Evolutionary conservation across 2,329 filamentous ascomycete species (phyloP).

Genomic region (Colletotrichum siamense): DNA sequence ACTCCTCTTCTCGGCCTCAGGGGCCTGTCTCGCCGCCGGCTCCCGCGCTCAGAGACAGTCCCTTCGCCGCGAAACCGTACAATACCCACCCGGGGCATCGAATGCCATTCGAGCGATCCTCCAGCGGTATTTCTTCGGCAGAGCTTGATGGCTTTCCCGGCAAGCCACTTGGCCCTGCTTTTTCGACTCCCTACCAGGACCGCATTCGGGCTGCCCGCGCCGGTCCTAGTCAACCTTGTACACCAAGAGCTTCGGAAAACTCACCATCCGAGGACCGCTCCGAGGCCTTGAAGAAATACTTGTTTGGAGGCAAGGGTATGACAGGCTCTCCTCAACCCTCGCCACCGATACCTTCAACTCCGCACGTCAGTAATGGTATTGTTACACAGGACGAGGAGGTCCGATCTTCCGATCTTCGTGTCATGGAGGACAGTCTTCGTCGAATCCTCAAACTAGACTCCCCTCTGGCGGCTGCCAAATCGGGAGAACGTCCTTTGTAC

Average conservation of each 20-base stretch:
- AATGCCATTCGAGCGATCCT: slow-evolving; percentile 21
- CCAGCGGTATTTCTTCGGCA: slow-evolving; percentile 64
- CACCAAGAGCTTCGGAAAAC: not conserved
- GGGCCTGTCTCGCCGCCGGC: slow-evolving; percentile 59
- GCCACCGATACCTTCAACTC: not conserved
- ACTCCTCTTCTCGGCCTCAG: slow-evolving; percentile 41
- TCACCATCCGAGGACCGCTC: slow-evolving; percentile 33
- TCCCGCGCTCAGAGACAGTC: slow-evolving; percentile 38
- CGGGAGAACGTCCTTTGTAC: slow-evolving; percentile 11
- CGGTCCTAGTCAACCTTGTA: slow-evolving; percentile 23
- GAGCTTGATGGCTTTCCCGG: slow-evolving; percentile 70
- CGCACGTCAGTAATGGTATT: not conserved
- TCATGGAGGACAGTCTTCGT: slow-evolving; percentile 60
- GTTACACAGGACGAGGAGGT: not conserved
- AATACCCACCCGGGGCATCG: slow-evolving; percentile 17
- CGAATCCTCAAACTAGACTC: slow-evolving; percentile 53
- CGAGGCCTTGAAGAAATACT: slow-evolving; percentile 62
- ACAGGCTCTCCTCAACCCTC: slow-evolving; percentile 10
- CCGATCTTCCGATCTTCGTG: slow-evolving; percentile 45
- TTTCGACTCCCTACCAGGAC: slow-evolving; percentile 70
- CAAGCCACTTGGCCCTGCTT: slow-evolving; percentile 66
- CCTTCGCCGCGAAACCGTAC: slow-evolving; percentile 4
- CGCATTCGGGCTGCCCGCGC: slow-evolving; percentile 62
- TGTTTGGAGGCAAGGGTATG: slow-evolving; percentile 49
- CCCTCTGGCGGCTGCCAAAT: slow-evolving; percentile 26